Base-by-base conservation (phyloP, 2,329 filamentous ascomycete species). In the Paecilomyces niveus region DNA sequence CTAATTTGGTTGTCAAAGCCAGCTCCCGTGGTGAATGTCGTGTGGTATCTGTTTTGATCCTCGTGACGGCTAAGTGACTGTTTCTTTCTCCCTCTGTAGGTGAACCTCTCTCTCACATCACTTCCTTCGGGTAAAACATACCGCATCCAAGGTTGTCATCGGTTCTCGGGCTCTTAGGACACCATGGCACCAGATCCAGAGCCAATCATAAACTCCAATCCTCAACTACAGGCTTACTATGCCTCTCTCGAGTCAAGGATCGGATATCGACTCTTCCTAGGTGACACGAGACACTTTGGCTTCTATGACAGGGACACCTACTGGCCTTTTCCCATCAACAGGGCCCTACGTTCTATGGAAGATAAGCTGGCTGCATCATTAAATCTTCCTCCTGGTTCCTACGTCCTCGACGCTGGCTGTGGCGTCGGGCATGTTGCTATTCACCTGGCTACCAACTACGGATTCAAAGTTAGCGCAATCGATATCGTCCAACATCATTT, bases 351-450 rank as follows among this genome's bases (percentile, higher is more conserved):
- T 29, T 67, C 64, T 13, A 83, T 83, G 81, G 80, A 84, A 62
- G 76, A 81, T 53, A 75, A 78, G 60, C 67, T 84, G 11, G 70
- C 72, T 58, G 65, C 68, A 18, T 68, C 65, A 1, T 63, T 83
- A 9, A 62, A 63, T 13, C 68, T 81, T 1, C 66, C 71, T 8
- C 54, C 65, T 2, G 78, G 78, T 11, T 68, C 78, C 0, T 67
- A 67, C n/a, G 75, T 83, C 1, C 70, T 84, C 7, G 81, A 84
- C 61, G 81, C 80, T 0, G 80, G 81, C 9, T 80, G 78, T 60
- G 81, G 81, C 1, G 72, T 76, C 1, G 81, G 76, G 13, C 72
- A 79, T 59, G 81, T 83, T 13, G 80, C 81, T 1, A 68, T 80
- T 4, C 72, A 74, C 65, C 72, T 84, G 72, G 81, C 79, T 6